Percentiles rank a stretch among this genome's conserved stretches.
Evolutionary conservation across 495 filamentous ascomycete genomes (phyloP).

Genomic region (Penicillium tannophilum): DNA sequence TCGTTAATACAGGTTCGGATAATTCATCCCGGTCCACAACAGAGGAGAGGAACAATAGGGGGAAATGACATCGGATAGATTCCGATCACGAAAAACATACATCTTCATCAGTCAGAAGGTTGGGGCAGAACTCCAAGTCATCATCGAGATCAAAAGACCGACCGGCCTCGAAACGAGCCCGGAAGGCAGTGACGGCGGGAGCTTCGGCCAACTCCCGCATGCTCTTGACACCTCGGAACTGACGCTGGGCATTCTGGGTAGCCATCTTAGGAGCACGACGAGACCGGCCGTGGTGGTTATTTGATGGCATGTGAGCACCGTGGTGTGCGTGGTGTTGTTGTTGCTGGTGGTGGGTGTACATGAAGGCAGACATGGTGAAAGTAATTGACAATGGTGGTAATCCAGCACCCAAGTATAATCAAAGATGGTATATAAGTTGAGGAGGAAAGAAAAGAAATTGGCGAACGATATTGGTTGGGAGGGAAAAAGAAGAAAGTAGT

Average conservation of each 20-base stretch:
- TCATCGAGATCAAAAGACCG: constrained; percentile 97
- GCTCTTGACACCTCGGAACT: constrained; percentile 78
- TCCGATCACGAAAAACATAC: constrained; percentile 61
- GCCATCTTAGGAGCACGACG: constrained; percentile 83
- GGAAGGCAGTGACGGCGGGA: constrained; percentile 71
- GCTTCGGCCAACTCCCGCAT: constrained; percentile 88
- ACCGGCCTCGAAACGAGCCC: constrained; percentile 83
- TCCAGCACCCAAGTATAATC: constrained; percentile 29
- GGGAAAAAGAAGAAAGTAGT: constrained; percentile 6
- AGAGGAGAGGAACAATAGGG: not conserved
- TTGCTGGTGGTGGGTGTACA: constrained; percentile 64
- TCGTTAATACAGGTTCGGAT: not conserved
- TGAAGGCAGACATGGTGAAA: constrained; percentile 72
- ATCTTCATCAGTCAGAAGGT: constrained; percentile 92
- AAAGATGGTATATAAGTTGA: constrained; percentile 34
- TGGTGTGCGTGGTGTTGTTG: constrained; percentile 58
- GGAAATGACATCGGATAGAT: not conserved
- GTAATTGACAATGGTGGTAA: constrained; percentile 31
- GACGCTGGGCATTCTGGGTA: constrained; percentile 79
- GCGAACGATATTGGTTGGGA: constrained; percentile 30
- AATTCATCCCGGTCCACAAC: not conserved
- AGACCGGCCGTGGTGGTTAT: constrained; percentile 83
- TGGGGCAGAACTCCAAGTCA: constrained; percentile 94
- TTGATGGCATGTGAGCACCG: constrained; percentile 53
- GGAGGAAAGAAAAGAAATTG: constrained; percentile 31